These are phyloP conservation scores for Funneliformis mosseae DNA, from an alignment of 192 early-diverging fungal species.

Conservation along the genomic window DNA sequence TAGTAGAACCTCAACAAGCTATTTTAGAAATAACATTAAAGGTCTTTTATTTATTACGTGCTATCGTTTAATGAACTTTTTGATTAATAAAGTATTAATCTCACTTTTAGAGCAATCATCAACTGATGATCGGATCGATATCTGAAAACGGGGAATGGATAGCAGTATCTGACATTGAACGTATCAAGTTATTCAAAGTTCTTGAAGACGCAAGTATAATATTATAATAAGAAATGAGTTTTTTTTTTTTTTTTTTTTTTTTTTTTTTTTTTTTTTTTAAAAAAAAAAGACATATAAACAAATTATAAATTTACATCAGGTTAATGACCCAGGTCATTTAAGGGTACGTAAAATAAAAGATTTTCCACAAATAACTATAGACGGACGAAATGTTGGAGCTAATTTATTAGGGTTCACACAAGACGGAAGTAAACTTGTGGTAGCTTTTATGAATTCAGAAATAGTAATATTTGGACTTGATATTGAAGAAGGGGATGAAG, in stretches of 20 bases:
- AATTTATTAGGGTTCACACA: constrained; percentile 77
- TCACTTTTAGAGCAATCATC: constrained; percentile 44
- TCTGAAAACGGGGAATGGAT: constrained; percentile 87
- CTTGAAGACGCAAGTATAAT: constrained; percentile 48
- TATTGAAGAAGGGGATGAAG: constrained; percentile 49
- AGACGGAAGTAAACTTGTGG: constrained; percentile 71
- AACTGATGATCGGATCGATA: constrained; percentile 71
- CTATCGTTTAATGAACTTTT: not conserved
- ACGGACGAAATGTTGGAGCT: constrained; percentile 57
- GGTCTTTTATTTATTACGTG: constrained; percentile 25
- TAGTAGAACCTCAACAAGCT: constrained; percentile 66
- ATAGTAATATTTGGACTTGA: constrained; percentile 79
- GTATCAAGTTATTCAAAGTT: constrained; percentile 66
- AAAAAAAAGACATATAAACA: too few relatives aligned
- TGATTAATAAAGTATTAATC: not conserved
- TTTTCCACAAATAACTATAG: constrained; percentile 39
- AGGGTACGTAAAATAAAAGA: constrained; percentile 50
- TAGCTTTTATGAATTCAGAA: constrained; percentile 75
- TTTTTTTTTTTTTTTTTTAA: too few relatives aligned
- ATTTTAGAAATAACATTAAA: constrained; percentile 80
- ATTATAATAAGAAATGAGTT: not conserved
- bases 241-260: too few relatives aligned
- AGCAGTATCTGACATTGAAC: constrained; percentile 77
- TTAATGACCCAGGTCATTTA: constrained; percentile 44
- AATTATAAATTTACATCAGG: constrained; percentile 29